A percentile compares a stretch with the other conserved stretches of the same genome.
phyloP scores from a whole-genome alignment of 257 asterid genomes.

The Solanum sparsipilum region DNA sequence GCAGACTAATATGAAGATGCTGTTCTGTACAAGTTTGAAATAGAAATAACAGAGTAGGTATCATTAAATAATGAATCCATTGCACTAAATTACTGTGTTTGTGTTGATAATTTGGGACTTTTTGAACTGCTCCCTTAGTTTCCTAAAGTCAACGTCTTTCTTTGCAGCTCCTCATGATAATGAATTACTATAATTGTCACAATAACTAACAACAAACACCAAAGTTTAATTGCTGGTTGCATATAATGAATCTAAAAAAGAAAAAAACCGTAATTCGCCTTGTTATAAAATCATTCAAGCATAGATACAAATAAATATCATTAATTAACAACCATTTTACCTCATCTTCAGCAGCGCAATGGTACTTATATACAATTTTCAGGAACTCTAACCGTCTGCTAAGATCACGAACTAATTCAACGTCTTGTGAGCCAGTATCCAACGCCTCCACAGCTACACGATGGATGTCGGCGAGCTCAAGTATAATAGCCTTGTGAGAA shows the following conservation, averaged over 20 bases:
- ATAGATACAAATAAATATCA: background rate
- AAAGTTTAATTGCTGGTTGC: background rate
- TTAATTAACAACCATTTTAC: slow-evolving; percentile 9
- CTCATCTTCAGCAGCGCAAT: slow-evolving; percentile 87
- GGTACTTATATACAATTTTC: slow-evolving; percentile 60
- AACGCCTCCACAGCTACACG: slow-evolving; percentile 43
- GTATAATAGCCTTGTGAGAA: slow-evolving; percentile 63
- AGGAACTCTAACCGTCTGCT: slow-evolving; percentile 55
- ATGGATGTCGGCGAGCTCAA: slow-evolving; percentile 52
- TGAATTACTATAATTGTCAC: background rate
- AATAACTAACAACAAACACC: background rate
- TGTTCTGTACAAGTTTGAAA: background rate
- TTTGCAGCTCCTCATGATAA: background rate
- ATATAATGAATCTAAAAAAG: background rate
- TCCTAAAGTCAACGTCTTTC: background rate
- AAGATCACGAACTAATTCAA: slow-evolving; percentile 32
- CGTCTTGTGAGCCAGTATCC: slow-evolving; percentile 10
- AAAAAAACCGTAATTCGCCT: background rate
- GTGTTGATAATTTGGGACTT: background rate
- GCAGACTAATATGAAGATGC: background rate
- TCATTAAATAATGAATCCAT: background rate
- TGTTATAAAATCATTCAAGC: background rate
- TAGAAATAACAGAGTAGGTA: background rate
- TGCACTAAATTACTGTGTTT: background rate
- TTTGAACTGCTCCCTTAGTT: background rate